These are phyloP conservation scores for Globisporangium acanthophoron DNA, from an alignment of 352 stramenopile species.

Conservation along the genomic window DNA sequence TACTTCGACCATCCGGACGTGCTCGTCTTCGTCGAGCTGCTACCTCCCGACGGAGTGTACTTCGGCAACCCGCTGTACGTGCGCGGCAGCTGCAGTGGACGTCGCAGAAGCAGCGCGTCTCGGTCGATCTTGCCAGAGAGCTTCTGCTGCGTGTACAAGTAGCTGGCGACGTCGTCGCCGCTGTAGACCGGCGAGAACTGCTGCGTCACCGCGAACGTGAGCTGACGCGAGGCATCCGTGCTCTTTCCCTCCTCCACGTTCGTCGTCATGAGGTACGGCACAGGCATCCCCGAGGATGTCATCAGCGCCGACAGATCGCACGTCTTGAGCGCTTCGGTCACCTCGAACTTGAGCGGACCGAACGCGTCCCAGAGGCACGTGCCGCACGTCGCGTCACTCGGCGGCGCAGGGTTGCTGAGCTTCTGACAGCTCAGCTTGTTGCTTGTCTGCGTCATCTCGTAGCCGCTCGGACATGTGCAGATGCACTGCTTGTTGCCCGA, in stretches of 20 bases:
- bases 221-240: background rate
- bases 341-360: slow-evolving; percentile 11
- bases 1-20: slow-evolving; percentile 4
- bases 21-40: slow-evolving; percentile 8
- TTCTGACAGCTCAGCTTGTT: slow-evolving; percentile 3
- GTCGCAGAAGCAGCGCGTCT: slow-evolving; percentile 8
- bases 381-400: background rate
- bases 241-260: slow-evolving; percentile 3
- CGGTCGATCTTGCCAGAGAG: slow-evolving; percentile 4
- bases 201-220: slow-evolving; percentile 1
- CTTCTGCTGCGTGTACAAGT: slow-evolving; percentile 3
- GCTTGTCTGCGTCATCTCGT: slow-evolving; percentile 3
- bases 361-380: slow-evolving; percentile 15
- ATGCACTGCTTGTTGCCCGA: slow-evolving; percentile 5
- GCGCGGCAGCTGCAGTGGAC: slow-evolving; percentile 5
- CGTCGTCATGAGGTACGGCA: slow-evolving; percentile 9
- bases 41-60: background rate
- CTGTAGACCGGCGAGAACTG: slow-evolving; percentile 8
- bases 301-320: slow-evolving; percentile 7
- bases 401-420: slow-evolving; percentile 1
- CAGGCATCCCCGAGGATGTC: background rate
- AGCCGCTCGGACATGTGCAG: slow-evolving; percentile 18
- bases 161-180: slow-evolving; percentile 2
- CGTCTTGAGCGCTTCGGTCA: slow-evolving; percentile 6
- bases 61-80: background rate